Evolutionary conservation across 2,329 filamentous ascomycete genomes (phyloP).

Genomic region (Venturia effusa): DNA sequence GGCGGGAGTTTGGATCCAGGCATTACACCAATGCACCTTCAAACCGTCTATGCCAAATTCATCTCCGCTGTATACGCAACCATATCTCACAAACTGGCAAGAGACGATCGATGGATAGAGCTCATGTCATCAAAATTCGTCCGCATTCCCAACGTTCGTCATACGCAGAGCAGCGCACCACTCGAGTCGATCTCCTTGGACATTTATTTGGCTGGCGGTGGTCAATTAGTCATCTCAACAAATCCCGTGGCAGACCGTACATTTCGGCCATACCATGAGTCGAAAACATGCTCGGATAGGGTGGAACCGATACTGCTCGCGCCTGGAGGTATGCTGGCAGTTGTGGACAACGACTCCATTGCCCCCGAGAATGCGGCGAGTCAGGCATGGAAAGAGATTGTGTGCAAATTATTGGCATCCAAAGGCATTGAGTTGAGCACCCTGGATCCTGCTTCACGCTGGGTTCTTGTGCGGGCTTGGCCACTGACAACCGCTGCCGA

Average conservation of each 20-base stretch:
- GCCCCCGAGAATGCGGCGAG: not conserved
- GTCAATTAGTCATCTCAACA: conserved; percentile 6
- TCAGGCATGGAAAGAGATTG: not conserved
- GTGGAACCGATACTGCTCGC: not conserved
- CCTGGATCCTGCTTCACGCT: not conserved
- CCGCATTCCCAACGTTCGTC: not conserved
- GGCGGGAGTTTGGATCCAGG: not conserved
- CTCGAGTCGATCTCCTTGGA: conserved; percentile 1
- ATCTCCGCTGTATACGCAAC: not conserved
- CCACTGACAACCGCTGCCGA: not conserved
- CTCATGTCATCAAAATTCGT: not conserved
- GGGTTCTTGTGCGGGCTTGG: conserved; percentile 1
- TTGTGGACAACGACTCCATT: not conserved
- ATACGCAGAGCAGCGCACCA: not conserved
- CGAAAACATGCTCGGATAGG: not conserved
- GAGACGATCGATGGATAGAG: not conserved
- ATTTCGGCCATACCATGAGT: not conserved
- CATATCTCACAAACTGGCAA: conserved; percentile 1
- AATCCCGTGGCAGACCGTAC: not conserved
- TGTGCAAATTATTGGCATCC: not conserved
- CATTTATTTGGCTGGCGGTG: conserved; percentile 4
- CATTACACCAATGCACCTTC: not conserved
- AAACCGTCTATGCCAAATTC: not conserved
- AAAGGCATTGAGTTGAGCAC: conserved; percentile 1
- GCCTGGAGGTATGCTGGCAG: conserved; percentile 1